Conservation (phyloP, 306 rosid species). For the Abrus pulchellus region DNA sequence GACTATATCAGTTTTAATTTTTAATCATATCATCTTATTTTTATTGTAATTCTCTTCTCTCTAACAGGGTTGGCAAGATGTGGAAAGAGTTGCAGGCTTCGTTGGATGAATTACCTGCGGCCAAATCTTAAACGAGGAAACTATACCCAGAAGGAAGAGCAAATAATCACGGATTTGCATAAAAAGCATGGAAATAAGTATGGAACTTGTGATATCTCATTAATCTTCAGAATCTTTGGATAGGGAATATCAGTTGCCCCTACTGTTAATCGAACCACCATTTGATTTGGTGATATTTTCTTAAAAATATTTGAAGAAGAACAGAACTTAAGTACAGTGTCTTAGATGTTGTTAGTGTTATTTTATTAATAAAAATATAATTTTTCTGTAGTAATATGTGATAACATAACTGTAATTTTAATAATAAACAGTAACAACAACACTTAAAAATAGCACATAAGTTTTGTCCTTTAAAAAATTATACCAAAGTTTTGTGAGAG, state of each 20-base stretch:
- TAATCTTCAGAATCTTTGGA: background rate
- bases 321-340: no score
- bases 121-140: conserved; percentile 76
- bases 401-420: no score
- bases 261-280: background rate
- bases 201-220: conserved; percentile 5
- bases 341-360: no score
- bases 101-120: conserved; percentile 81
- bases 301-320: no score
- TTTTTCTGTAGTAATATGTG: no score
- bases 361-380: no score
- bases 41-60: background rate
- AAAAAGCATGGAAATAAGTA: conserved; percentile 81
- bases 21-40: background rate
- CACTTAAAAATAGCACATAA: no score
- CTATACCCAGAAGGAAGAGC: conserved; percentile 65
- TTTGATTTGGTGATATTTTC: background rate
- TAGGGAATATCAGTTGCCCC: background rate
- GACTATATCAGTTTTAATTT: background rate
- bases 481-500: background rate
- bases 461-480: no score
- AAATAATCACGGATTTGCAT: conserved; percentile 64
- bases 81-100: conserved; percentile 88
- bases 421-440: no score
- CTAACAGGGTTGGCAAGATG: conserved; percentile 71